phyloP scores from a whole-genome alignment of 2,329 filamentous ascomycete genomes.

The Verticillium longisporum region DNA sequence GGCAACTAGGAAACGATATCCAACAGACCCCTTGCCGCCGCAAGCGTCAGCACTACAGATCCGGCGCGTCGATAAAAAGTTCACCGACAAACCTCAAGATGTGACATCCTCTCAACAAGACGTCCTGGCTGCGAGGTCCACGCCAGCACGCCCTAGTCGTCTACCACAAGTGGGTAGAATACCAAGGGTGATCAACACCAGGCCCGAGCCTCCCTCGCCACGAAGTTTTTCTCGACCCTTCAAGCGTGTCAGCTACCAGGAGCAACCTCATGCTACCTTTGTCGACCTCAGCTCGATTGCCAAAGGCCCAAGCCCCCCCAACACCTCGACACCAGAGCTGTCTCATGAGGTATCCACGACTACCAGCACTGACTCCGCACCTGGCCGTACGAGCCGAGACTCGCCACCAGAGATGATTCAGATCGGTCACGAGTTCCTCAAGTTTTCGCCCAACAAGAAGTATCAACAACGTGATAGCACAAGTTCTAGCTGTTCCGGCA shows the following conservation, averaged over 20 bases:
- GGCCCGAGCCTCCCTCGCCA: constrained; percentile 59
- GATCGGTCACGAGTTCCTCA: constrained; percentile 58
- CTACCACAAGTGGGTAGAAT: constrained; percentile 80
- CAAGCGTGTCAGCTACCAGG: constrained; percentile 43
- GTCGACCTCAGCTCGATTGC: constrained; percentile 25
- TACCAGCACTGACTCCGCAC: constrained; percentile 17
- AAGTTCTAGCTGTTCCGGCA: constrained; percentile 56
- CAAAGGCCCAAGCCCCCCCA: constrained; percentile 39
- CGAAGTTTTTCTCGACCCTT: constrained; percentile 87
- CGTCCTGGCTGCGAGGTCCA: background rate
- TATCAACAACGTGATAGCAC: constrained; percentile 52
- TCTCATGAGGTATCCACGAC: constrained; percentile 26
- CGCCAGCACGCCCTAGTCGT: constrained; percentile 46
- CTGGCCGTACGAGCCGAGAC: constrained; percentile 8
- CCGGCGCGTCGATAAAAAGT: background rate
- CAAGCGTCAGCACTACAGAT: background rate
- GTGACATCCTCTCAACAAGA: background rate
- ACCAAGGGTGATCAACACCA: constrained; percentile 68
- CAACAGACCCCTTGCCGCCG: background rate
- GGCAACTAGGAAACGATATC: background rate
- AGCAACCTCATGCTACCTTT: constrained; percentile 19
- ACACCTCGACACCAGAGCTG: constrained; percentile 31
- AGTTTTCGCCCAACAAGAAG: constrained; percentile 65
- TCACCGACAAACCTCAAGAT: constrained; percentile 1
- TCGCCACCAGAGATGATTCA: constrained; percentile 22